phyloP scores from a whole-genome alignment of 129 eudicot species.

The Flaveria ramosissima region DNA sequence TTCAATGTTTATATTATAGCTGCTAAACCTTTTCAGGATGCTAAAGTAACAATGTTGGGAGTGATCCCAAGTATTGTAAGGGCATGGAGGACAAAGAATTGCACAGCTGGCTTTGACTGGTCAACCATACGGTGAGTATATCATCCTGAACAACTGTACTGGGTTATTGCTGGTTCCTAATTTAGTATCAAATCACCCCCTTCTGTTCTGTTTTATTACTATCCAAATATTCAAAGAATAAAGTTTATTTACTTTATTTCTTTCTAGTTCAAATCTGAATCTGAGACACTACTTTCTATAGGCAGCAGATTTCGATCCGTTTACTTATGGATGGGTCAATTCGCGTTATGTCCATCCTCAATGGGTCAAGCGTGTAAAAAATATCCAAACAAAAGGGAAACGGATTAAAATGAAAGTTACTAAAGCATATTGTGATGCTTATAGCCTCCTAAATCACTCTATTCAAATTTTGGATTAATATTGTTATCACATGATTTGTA shows the following conservation, averaged over 20 bases:
- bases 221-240: not conserved
- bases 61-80: conserved; percentile 94
- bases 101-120: conserved; percentile 84
- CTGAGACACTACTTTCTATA: not conserved
- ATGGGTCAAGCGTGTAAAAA: too few relatives aligned
- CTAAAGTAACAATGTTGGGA: conserved; percentile 89
- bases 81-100: conserved; percentile 78
- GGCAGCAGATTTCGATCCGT: not conserved
- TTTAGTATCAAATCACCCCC: not conserved
- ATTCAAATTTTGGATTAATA: not conserved
- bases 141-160: conserved; percentile 14
- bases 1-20: conserved; percentile 1
- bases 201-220: not conserved
- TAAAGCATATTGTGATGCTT: not conserved
- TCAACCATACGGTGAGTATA: conserved; percentile 79
- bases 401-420: not conserved
- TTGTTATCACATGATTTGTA: not conserved
- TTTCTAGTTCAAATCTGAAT: not conserved
- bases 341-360: too few relatives aligned
- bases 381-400: too few relatives aligned
- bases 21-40: conserved; percentile 60
- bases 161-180: not conserved
- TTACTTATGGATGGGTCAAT: not conserved
- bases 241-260: not conserved
- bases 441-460: not conserved